These are phyloP conservation scores for Hypoxylon sp. DNA, from an alignment of 2,329 filamentous ascomycete genomes.

Conservation along the genomic window DNA sequence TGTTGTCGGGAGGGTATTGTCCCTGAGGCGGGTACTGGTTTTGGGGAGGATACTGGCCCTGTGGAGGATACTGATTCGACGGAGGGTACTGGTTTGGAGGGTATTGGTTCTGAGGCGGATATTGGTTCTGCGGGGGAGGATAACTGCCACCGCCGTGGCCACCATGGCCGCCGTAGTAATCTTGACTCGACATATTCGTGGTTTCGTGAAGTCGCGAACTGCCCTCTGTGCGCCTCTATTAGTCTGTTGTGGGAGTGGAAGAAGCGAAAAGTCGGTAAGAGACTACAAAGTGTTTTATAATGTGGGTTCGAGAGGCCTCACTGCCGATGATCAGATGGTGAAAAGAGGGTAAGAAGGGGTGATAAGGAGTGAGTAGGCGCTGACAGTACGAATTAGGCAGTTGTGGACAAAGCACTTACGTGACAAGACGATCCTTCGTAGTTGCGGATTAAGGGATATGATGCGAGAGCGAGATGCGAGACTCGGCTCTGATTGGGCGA, in stretches of 20 bases:
- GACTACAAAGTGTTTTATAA: slow-evolving; percentile 16
- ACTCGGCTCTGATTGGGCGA: slow-evolving; percentile 8
- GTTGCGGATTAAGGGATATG: slow-evolving; percentile 2
- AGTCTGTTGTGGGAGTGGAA: neutral
- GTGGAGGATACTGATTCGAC: slow-evolving; percentile 40
- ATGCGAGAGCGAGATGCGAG: neutral
- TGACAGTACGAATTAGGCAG: slow-evolving; percentile 12
- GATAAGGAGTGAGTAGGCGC: slow-evolving; percentile 18
- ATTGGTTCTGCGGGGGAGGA: slow-evolving; percentile 40
- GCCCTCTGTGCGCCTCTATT: neutral
- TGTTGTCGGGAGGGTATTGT: slow-evolving; percentile 37
- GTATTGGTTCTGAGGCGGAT: slow-evolving; percentile 42
- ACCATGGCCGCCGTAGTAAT: slow-evolving; percentile 47
- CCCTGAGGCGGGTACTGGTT: slow-evolving; percentile 42
- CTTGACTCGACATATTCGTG: slow-evolving; percentile 48
- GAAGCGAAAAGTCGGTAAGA: neutral
- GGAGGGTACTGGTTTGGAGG: slow-evolving; percentile 44
- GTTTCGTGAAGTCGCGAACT: neutral
- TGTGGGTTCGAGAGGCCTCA: slow-evolving; percentile 26
- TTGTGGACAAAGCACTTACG: neutral
- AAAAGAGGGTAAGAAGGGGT: slow-evolving; percentile 11
- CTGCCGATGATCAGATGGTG: neutral
- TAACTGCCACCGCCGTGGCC: slow-evolving; percentile 35
- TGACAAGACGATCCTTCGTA: slow-evolving; percentile 15
- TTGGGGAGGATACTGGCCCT: slow-evolving; percentile 42